Percentiles rank a stretch among this genome's conserved stretches.
Evolutionary conservation across 192 early-diverging fungal genomes (phyloP).

Genomic region (Linnemannia exigua): DNA sequence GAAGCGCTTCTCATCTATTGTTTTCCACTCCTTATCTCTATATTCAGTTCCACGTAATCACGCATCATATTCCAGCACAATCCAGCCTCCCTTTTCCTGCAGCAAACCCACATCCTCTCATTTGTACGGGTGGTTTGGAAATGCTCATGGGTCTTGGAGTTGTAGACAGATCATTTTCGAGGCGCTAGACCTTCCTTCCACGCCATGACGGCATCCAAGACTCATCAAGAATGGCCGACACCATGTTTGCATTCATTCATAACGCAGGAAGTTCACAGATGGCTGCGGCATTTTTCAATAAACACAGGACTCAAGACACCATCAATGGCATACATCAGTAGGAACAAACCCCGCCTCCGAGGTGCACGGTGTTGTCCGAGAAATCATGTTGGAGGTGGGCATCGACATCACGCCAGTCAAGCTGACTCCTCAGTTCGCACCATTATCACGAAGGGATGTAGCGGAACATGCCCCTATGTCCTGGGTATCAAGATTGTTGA

Average conservation of each 20-base stretch:
- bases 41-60: not conserved
- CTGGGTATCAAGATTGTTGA: constrained; percentile 45
- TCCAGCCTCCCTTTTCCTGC: not conserved
- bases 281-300: constrained; percentile 53
- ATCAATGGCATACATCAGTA: constrained; percentile 43
- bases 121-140: not conserved
- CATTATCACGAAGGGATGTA: constrained; percentile 49
- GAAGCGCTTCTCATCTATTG: not conserved
- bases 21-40: not conserved
- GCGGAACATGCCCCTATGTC: constrained; percentile 39
- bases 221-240: constrained; percentile 22
- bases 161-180: not conserved
- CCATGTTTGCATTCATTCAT: constrained; percentile 48
- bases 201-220: not conserved
- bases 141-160: not conserved
- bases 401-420: constrained; percentile 44
- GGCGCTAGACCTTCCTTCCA: not conserved
- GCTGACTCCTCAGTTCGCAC: constrained; percentile 47
- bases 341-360: constrained; percentile 48
- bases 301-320: constrained; percentile 39
- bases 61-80: not conserved
- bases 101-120: not conserved
- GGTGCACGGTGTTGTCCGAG: constrained; percentile 37
- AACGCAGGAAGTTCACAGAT: constrained; percentile 47
- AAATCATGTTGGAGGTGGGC: constrained; percentile 41